Evolutionary conservation across 2,329 filamentous ascomycete species (phyloP), one percentile per base, ranked within the genome.

Genomic region (Alternaria atra): DNA sequence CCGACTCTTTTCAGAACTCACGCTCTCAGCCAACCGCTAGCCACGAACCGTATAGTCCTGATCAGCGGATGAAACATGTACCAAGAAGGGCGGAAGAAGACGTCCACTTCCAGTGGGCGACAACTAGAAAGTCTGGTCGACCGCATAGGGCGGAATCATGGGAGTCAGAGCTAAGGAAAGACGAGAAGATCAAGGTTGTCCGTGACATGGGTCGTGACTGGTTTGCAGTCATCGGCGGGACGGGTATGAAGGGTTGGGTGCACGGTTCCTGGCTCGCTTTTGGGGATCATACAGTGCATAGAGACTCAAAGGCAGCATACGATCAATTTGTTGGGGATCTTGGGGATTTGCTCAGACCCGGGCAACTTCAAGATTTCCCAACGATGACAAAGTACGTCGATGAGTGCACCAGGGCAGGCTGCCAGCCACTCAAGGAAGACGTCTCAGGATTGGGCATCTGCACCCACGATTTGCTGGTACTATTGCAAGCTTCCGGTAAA

Each of bases 211-310:
- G 71, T 1, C 62, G 66, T 6, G 48, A 68, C 8, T 77, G 75
- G 76, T 69, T 55, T 25, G 25, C 74, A 1, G 71, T 52, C 2
- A 35, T 68, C 37, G 63, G 65, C 7, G 52, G 17, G 20, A 35
- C 55, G n/a, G 65, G 60, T 2, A 0, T 48, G 5, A 61, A 65
- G 30, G 76, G 74, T 1, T 77, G 55, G 43, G 68, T 68, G 1
- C 75, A 75, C 29, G 58, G 61, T n/a, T 62, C 63, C 4, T 73
- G 68, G 67, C 52, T 78, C 6, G 60, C 68, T 20, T 73, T 73
- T 61, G 58, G 43, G 25, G 60, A 67, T 27, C 25, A 52, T 10
- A 56, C 64, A 30, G 51, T 51, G 6, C 60, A 62, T 34, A 29
- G 34, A 13, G 61, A 70, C n/a, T 51, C 68, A 0, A 61, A 54